Evolutionary conservation across 2,329 filamentous ascomycete genomes (phyloP).

Genomic region (Mycogone perniciosa): DNA sequence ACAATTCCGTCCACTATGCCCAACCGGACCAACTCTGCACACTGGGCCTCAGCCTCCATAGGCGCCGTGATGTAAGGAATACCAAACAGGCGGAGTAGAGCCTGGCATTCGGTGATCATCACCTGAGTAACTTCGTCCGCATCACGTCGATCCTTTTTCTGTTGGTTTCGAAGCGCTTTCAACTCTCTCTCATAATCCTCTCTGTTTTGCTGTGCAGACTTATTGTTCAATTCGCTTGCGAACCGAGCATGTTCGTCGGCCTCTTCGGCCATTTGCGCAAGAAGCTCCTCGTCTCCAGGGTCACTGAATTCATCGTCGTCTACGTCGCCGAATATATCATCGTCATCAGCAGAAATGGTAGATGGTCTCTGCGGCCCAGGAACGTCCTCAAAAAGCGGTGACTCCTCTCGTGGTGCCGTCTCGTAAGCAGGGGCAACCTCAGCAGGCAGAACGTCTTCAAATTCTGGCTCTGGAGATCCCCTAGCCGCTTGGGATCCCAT

Average conservation of each 20-base stretch:
- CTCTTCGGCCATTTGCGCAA: constrained; percentile 80
- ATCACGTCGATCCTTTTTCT: constrained; percentile 92
- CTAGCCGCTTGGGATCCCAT: constrained; percentile 19
- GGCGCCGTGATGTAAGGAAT: constrained; percentile 95
- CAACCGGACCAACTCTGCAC: constrained; percentile 78
- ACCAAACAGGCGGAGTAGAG: constrained; percentile 82
- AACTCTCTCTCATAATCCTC: constrained; percentile 83
- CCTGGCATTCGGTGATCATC: constrained; percentile 94
- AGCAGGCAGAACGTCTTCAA: constrained; percentile 27
- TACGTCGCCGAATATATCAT: constrained; percentile 45
- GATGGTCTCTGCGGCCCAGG: neutral
- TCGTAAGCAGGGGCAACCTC: constrained; percentile 3
- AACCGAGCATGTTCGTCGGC: constrained; percentile 92
- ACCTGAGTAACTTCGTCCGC: constrained; percentile 94
- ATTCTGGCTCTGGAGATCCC: constrained; percentile 30
- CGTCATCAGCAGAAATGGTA: constrained; percentile 26
- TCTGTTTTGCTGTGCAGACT: constrained; percentile 60
- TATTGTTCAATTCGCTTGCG: constrained; percentile 77
- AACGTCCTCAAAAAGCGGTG: constrained; percentile 15
- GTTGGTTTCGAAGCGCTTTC: constrained; percentile 79
- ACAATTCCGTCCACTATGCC: constrained; percentile 95
- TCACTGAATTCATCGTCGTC: constrained; percentile 75
- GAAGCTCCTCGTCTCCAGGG: constrained; percentile 83
- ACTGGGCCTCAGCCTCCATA: constrained; percentile 98
- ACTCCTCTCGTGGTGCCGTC: constrained; percentile 10